Conservation (phyloP, 257 asterid species). For the Plantago ovata region DNA sequence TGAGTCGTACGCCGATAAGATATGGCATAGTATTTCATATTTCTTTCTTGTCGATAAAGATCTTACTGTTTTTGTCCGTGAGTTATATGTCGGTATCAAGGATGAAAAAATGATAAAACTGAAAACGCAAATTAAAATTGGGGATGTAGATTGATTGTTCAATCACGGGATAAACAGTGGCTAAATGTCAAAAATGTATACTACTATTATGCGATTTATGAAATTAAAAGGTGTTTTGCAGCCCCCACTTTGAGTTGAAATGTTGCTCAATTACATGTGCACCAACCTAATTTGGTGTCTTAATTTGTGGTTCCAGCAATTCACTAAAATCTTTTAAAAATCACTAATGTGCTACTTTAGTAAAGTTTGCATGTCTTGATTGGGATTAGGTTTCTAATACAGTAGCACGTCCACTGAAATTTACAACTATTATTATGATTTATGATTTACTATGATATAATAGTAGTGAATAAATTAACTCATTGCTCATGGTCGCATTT, state of each 20-base stretch:
- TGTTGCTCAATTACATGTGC: neutral
- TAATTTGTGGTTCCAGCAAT: neutral
- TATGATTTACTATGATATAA: no score
- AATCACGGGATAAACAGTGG: slow-evolving; percentile 32
- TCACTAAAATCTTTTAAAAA: no score
- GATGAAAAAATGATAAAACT: neutral
- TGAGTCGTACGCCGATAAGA: neutral
- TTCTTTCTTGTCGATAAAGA: neutral
- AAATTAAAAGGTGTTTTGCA: neutral
- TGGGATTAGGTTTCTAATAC: no score
- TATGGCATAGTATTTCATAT: no score
- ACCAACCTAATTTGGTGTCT: neutral
- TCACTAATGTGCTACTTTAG: no score
- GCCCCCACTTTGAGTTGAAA: slow-evolving; percentile 31
- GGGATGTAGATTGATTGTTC: slow-evolving; percentile 15
- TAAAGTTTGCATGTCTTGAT: no score
- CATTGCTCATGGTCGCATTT: no score
- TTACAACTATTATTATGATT: no score
- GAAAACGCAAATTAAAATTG: neutral
- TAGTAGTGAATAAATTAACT: no score
- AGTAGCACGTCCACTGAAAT: no score
- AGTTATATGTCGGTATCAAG: slow-evolving; percentile 10
- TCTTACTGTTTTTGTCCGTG: slow-evolving; percentile 13
- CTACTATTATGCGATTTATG: slow-evolving; percentile 6
- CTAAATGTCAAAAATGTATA: slow-evolving; percentile 23